phyloP scores from a whole-genome alignment of 1,284 basidiomycete genomes.

The Cryptococcus maquisensis region DNA sequence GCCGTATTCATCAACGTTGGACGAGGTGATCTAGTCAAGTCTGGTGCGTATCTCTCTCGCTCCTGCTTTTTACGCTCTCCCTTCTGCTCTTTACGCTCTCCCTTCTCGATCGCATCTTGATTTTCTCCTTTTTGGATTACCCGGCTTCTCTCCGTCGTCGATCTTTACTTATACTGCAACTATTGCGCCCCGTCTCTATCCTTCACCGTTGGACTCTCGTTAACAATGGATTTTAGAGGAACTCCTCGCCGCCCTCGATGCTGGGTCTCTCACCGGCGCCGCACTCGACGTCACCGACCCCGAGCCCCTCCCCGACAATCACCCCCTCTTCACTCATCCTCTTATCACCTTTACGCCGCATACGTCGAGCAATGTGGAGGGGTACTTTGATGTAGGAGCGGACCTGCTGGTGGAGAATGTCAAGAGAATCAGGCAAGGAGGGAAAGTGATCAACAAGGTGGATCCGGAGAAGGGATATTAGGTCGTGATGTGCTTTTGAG shows the following conservation, averaged over 20 bases:
- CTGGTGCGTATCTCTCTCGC: constrained; percentile 22
- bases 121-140: too few species aligned
- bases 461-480: constrained; percentile 14
- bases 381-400: constrained; percentile 26
- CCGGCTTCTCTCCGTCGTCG: too few species aligned
- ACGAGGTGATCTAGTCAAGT: constrained; percentile 37
- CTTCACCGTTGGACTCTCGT: too few species aligned
- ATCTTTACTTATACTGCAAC: too few species aligned
- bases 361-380: constrained; percentile 22
- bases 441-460: constrained; percentile 14
- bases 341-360: constrained; percentile 31
- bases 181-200: too few species aligned
- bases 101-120: constrained; percentile 16
- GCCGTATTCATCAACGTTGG: constrained; percentile 47
- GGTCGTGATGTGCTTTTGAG: not conserved
- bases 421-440: constrained; percentile 24
- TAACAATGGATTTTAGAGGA: constrained; percentile 21
- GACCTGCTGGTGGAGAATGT: constrained; percentile 32
- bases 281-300: constrained; percentile 41
- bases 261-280: constrained; percentile 28
- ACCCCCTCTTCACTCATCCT: constrained; percentile 32
- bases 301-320: constrained; percentile 32
- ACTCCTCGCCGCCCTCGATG: constrained; percentile 25
- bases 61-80: constrained; percentile 1
- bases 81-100: constrained; percentile 17